A percentile compares a stretch with the other conserved stretches of the same genome.
Conservation (phyloP, 306 rosid genomes). For the Begonia loranthoides region DNA sequence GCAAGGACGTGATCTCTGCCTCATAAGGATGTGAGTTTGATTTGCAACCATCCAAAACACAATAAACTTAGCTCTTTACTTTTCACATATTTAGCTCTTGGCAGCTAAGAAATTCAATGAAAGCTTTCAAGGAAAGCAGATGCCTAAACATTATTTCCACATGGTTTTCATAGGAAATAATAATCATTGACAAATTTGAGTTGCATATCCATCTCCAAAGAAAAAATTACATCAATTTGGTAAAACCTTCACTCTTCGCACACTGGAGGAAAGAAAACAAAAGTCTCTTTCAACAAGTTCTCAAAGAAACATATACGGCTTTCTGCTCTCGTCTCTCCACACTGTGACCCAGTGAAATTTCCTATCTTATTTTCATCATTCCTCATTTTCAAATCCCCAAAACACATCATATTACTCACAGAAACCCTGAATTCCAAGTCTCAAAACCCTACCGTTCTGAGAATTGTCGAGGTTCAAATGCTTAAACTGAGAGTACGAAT, state of each 20-base stretch:
- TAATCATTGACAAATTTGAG: no score
- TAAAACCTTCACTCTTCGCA: no score
- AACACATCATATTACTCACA: not conserved
- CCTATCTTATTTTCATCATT: not conserved
- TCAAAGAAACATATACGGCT: not conserved
- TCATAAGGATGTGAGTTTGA: conserved; percentile 55
- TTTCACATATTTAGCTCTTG: no score
- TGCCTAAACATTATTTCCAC: no score
- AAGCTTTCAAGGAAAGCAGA: no score
- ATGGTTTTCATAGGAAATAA: no score
- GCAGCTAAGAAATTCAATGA: no score
- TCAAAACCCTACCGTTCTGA: conserved; percentile 14
- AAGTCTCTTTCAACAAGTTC: no score
- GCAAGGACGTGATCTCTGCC: conserved; percentile 37
- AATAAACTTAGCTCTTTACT: not conserved
- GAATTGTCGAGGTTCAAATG: conserved; percentile 31
- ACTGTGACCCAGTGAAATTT: no score
- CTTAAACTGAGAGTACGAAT: conserved; percentile 57
- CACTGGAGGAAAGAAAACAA: no score
- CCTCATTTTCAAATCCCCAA: not conserved
- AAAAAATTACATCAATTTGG: no score
- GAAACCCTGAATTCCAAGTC: not conserved
- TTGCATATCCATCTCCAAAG: no score
- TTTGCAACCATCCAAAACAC: conserved; percentile 25
- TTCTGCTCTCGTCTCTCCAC: not conserved